Conservation (phyloP, 441 rosid genomes). For the Syzygium malaccense region DNA sequence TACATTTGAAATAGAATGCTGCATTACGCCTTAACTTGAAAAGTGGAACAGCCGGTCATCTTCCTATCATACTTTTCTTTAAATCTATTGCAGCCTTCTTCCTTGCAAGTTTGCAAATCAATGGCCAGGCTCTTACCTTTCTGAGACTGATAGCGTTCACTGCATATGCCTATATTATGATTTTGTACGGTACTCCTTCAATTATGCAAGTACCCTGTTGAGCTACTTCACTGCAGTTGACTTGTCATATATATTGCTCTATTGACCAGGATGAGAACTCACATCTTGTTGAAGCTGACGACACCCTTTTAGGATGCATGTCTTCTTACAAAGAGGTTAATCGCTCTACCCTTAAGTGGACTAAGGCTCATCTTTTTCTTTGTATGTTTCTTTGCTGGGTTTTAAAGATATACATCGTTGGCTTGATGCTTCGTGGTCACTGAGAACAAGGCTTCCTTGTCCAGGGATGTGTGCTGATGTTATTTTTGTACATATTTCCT, state of each 20-base stretch:
- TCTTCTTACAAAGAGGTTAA: slow-evolving; percentile 72
- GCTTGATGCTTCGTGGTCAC: neutral
- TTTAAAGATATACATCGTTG: neutral
- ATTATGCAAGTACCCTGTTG: neutral
- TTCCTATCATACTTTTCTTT: neutral
- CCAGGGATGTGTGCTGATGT: neutral
- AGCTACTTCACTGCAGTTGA: neutral
- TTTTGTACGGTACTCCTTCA: neutral
- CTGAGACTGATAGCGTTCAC: neutral
- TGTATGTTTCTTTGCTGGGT: neutral
- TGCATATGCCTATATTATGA: neutral
- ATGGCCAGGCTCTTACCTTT: neutral
- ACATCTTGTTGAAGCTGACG: slow-evolving; percentile 28
- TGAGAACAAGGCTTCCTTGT: neutral
- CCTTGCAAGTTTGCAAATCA: neutral
- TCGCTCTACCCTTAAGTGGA: neutral
- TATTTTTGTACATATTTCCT: neutral
- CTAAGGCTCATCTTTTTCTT: neutral
- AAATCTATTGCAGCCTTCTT: neutral
- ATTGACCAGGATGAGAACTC: slow-evolving; percentile 26
- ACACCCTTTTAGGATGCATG: slow-evolving; percentile 48
- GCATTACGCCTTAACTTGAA: neutral
- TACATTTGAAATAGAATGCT: neutral
- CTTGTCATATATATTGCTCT: neutral
- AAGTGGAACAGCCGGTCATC: neutral